phyloP scores from a whole-genome alignment of 2,329 filamentous ascomycete species.

The Botrytis deweyae region DNA sequence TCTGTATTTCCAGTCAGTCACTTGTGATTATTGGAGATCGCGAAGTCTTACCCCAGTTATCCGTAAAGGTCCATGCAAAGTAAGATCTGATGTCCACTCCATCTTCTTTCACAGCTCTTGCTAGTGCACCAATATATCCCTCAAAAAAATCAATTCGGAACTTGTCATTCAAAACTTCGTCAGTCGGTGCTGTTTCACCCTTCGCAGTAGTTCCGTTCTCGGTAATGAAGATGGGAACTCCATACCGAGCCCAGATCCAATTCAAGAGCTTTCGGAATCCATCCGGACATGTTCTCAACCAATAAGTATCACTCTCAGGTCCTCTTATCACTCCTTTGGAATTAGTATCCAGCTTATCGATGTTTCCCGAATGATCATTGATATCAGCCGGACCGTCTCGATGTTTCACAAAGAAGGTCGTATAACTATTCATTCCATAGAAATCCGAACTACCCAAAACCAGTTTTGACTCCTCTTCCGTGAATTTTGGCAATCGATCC shows the following conservation, averaged over 20 bases:
- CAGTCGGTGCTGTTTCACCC: slow-evolving; percentile 70
- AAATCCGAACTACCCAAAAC: slow-evolving; percentile 83
- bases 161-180: slow-evolving; percentile 72
- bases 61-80: slow-evolving; percentile 83
- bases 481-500: slow-evolving; percentile 72
- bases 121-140: slow-evolving; percentile 73
- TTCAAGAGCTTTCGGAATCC: slow-evolving; percentile 76
- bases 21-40: neutral
- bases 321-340: slow-evolving; percentile 72
- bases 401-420: slow-evolving; percentile 79
- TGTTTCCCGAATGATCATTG: slow-evolving; percentile 71
- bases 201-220: slow-evolving; percentile 84
- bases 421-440: slow-evolving; percentile 93
- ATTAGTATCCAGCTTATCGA: slow-evolving; percentile 69
- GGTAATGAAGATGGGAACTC: slow-evolving; percentile 78
- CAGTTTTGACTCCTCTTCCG: slow-evolving; percentile 62
- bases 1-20: slow-evolving; percentile 19
- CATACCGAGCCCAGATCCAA: slow-evolving; percentile 76
- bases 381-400: slow-evolving; percentile 57
- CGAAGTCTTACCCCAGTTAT: slow-evolving; percentile 42
- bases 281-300: slow-evolving; percentile 71
- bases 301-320: slow-evolving; percentile 74
- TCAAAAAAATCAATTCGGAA: slow-evolving; percentile 78
- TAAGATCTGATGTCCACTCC: slow-evolving; percentile 77
- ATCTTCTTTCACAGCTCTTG: slow-evolving; percentile 67